Conservation (phyloP, 768 basidiomycete species). For the Serendipita sp. region DNA sequence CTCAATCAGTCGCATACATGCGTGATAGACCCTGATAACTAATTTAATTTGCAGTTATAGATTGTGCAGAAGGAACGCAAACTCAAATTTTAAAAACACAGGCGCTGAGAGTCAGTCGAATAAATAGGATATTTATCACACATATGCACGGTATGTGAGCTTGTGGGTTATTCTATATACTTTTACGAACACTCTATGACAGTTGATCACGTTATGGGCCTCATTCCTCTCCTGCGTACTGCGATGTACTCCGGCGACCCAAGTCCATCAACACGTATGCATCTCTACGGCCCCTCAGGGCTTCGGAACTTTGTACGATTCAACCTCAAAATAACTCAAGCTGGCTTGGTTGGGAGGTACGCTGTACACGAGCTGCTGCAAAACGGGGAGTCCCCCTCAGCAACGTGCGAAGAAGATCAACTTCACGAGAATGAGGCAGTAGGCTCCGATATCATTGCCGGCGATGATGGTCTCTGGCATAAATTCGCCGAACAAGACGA, state of each 20-base stretch:
- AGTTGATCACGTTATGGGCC: conserved; percentile 65
- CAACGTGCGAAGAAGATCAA: conserved; percentile 26
- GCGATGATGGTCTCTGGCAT: conserved; percentile 48
- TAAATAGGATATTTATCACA: conserved; percentile 63
- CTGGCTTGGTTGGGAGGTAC: conserved; percentile 42
- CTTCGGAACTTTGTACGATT: conserved; percentile 59
- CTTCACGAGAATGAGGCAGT: conserved; percentile 48
- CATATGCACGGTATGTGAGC: conserved; percentile 56
- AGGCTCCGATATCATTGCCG: conserved; percentile 40
- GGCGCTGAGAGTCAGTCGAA: conserved; percentile 27
- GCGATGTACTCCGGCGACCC: conserved; percentile 30
- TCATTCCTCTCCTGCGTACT: conserved; percentile 48
- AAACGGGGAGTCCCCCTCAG: conserved; percentile 33
- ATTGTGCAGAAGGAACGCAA: conserved; percentile 68
- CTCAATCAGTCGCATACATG: no score
- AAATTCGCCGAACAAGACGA: conserved; percentile 32
- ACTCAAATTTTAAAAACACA: conserved; percentile 34
- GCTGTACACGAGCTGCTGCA: conserved; percentile 65
- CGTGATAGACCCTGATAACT: neutral
- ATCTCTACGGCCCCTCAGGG: conserved; percentile 69
- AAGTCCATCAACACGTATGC: conserved; percentile 31
- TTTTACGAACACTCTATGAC: neutral
- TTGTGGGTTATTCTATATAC: neutral
- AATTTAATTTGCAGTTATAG: conserved; percentile 42
- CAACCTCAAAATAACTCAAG: conserved; percentile 50